Percentiles rank a stretch among this genome's conserved stretches.
phyloP scores from a whole-genome alignment of 164 flowering plant species.

The Tetracentron sinense region DNA sequence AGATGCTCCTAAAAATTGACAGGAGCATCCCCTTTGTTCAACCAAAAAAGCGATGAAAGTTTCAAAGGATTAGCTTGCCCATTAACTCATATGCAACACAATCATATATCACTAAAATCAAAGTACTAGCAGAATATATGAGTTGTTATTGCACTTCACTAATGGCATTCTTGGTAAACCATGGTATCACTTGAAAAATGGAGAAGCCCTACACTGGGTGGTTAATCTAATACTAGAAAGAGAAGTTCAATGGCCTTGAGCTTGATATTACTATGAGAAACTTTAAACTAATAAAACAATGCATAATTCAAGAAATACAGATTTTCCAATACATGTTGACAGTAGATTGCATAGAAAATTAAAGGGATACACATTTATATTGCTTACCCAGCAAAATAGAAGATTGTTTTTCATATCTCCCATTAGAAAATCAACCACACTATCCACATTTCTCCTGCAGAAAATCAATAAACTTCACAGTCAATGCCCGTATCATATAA shows the following conservation, averaged over 20 bases:
- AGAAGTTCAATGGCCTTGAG: too few relatives aligned
- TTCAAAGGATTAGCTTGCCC: background rate
- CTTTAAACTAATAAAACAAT: background rate
- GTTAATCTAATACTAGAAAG: background rate
- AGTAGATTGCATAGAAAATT: too few relatives aligned
- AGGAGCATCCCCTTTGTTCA: background rate
- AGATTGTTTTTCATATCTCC: constrained; percentile 60
- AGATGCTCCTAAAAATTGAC: background rate
- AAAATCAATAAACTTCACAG: constrained; percentile 3
- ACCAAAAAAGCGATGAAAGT: background rate
- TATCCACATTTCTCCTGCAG: constrained; percentile 60
- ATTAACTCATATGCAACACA: background rate
- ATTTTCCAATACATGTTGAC: too few relatives aligned
- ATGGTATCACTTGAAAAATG: too few relatives aligned
- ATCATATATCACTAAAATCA: too few relatives aligned
- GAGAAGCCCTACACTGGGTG: too few relatives aligned
- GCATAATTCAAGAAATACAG: background rate
- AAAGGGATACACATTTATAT: too few relatives aligned
- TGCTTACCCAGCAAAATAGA: constrained; percentile 88
- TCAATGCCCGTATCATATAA: background rate
- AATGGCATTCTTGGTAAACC: too few relatives aligned
- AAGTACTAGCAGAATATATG: too few relatives aligned
- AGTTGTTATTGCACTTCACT: too few relatives aligned
- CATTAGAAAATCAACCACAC: constrained; percentile 56
- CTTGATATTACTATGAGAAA: background rate